Base-by-base conservation (phyloP, 352 stramenopile genomes). In the Phytophthora uliginosa region DNA sequence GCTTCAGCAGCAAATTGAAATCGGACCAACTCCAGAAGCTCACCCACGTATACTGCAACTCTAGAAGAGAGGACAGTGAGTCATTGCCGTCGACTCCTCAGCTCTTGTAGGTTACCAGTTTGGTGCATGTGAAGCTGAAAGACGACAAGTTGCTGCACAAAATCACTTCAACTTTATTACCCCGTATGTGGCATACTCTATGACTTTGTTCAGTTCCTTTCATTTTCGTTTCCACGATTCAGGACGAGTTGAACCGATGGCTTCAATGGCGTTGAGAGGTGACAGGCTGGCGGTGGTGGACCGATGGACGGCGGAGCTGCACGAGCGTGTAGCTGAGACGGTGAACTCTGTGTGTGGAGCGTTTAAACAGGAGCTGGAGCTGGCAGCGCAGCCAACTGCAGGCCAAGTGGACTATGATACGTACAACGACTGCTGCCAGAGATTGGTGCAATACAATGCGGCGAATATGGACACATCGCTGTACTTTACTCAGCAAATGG, bases 41-140 rank as follows among this genome's bases (percentile, higher is more conserved):
- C 33, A 85, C 69, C n/a, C 81, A 90, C 54, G 64, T 93, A 28
- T 83, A 87, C 50, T 90, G 84, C 74, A 93, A 91, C 62, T 66
- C 78, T 12, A 84, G 80, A 65, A 26, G 20, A 42, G 55, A 13
- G 20, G n/a, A n/a, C 26, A 40, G 31, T 55, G 66, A 76, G 6
- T 13, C 48, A 4, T 28, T 66, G 56, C 8, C 28, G 18, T 9
- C 50, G 22, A 33, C 38, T 4, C 1, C 47, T 15, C 26, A 69
- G 22, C 34, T 52, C 4, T 45, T 74, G 18, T 71, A 71, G 56
- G 38, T 18, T 18, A n/a, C 38, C 0, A 15, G 18, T 22, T 50
- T 50, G 6, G 18, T 50, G n/a, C 40, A 50, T 22, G 1, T 50
- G 42, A 50, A 22, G 17, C n/a, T 22, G 42, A 22, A 24, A 22